A percentile compares a stretch with the other conserved stretches of the same genome.
Conservation (phyloP, 2,329 filamentous ascomycete species). For the Celoporthe dispersa region DNA sequence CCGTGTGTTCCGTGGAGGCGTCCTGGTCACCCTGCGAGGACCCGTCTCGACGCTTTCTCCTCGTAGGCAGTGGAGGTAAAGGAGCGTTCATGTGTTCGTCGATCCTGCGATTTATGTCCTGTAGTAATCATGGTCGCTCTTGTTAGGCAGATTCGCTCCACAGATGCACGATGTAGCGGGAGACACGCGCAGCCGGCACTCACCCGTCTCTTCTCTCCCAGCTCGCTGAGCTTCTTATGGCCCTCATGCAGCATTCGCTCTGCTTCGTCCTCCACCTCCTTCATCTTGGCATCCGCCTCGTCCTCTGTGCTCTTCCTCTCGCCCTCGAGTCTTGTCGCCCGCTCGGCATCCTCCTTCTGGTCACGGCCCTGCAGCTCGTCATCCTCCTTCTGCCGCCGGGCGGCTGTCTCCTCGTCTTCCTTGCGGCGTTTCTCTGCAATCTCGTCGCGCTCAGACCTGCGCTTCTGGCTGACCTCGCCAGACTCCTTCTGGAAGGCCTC, state of each 20-base stretch:
- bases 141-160: slow-evolving; percentile 25
- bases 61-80: slow-evolving; percentile 37
- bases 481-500: slow-evolving; percentile 40
- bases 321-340: slow-evolving; percentile 37
- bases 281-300: slow-evolving; percentile 43
- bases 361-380: slow-evolving; percentile 38
- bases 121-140: not conserved
- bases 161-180: slow-evolving; percentile 4
- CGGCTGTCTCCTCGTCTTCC: slow-evolving; percentile 48
- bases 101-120: slow-evolving; percentile 50
- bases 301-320: slow-evolving; percentile 40
- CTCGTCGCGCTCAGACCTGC: slow-evolving; percentile 38
- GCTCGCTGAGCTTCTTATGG: slow-evolving; percentile 38
- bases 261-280: slow-evolving; percentile 40
- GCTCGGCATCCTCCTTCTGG: slow-evolving; percentile 39
- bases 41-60: slow-evolving; percentile 31
- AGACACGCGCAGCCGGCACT: slow-evolving; percentile 16
- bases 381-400: slow-evolving; percentile 43
- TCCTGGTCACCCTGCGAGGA: slow-evolving; percentile 4
- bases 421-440: slow-evolving; percentile 42
- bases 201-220: slow-evolving; percentile 43
- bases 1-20: not conserved
- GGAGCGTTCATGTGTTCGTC: slow-evolving; percentile 46
- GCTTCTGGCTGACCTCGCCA: slow-evolving; percentile 37
- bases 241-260: slow-evolving; percentile 38